Evolutionary conservation across 108 stramenopile species (phyloP).

Genomic region (Fragilariopsis cylindrus): DNA sequence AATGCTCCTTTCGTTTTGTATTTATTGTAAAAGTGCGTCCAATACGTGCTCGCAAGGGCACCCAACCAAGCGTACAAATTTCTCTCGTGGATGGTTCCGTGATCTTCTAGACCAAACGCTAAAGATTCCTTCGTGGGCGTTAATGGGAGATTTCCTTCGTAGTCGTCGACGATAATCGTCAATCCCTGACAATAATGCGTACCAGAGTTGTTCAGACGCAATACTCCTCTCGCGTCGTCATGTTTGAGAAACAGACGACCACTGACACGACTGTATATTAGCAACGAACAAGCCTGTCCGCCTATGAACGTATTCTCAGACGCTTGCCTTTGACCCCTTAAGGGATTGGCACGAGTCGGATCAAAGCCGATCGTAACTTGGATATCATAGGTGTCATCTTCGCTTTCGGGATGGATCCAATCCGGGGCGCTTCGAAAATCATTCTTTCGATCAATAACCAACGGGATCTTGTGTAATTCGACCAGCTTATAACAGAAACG

Average conservation of each 20-base stretch:
- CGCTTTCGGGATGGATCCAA: slow-evolving; percentile 8
- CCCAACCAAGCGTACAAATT: slow-evolving; percentile 48
- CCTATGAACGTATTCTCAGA: background rate
- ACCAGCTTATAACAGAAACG: slow-evolving; percentile 20
- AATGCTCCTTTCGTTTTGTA: slow-evolving; percentile 12
- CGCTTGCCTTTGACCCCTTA: background rate
- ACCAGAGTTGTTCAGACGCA: slow-evolving; percentile 31
- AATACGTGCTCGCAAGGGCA: slow-evolving; percentile 36
- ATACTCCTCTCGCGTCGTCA: slow-evolving; percentile 38
- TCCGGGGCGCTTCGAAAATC: slow-evolving; percentile 16
- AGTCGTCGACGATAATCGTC: slow-evolving; percentile 54
- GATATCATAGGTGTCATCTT: background rate
- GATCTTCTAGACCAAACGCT: slow-evolving; percentile 15
- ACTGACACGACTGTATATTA: slow-evolving; percentile 44
- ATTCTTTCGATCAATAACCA: slow-evolving; percentile 29
- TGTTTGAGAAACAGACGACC: slow-evolving; percentile 37
- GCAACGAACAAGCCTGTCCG: slow-evolving; percentile 15
- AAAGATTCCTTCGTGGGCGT: slow-evolving; percentile 55
- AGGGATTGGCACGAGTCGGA: background rate
- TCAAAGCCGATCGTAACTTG: slow-evolving; percentile 12
- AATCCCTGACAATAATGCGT: slow-evolving; percentile 36
- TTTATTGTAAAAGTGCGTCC: slow-evolving; percentile 30
- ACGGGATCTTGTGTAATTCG: slow-evolving; percentile 34
- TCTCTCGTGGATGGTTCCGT: slow-evolving; percentile 26
- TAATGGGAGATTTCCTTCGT: slow-evolving; percentile 41